Evolutionary conservation across 2,329 filamentous ascomycete species (phyloP).

Genomic region (Leptoxyphium fumago): DNA sequence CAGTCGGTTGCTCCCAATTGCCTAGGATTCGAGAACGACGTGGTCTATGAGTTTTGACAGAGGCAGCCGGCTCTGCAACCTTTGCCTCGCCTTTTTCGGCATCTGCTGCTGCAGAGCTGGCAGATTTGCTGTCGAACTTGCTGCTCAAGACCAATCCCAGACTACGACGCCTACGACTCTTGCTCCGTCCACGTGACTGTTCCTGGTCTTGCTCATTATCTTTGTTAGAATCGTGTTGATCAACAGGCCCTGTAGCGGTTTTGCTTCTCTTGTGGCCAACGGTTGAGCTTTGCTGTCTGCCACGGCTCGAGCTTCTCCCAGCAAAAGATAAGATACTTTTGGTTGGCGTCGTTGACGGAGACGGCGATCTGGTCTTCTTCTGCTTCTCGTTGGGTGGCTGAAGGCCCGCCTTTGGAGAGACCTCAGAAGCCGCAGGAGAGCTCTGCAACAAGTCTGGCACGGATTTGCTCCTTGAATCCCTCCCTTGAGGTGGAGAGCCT

Average conservation of each 20-base stretch:
- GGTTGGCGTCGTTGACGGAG: neutral
- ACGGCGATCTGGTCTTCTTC: neutral
- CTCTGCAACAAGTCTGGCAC: neutral
- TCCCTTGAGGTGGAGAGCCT: neutral
- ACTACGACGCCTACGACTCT: neutral
- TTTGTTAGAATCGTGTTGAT: conserved; percentile 1
- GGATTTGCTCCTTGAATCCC: neutral
- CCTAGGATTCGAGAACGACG: neutral
- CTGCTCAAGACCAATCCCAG: neutral
- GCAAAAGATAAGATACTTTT: conserved; percentile 1
- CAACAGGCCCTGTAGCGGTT: conserved; percentile 4
- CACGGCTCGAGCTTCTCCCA: conserved; percentile 9
- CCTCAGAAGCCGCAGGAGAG: neutral
- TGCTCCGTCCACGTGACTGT: conserved; percentile 2
- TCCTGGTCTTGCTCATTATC: conserved; percentile 5
- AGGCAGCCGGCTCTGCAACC: neutral
- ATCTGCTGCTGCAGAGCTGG: neutral
- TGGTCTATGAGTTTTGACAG: neutral
- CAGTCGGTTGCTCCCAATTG: neutral
- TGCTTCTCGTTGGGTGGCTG: neutral
- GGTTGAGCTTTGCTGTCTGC: conserved; percentile 14
- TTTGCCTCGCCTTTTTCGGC: neutral
- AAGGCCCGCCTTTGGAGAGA: neutral
- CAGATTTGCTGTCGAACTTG: neutral
- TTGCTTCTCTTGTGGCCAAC: conserved; percentile 8